Conservation (phyloP, 2,329 filamentous ascomycete species). For the Aureobasidium pullulans region DNA sequence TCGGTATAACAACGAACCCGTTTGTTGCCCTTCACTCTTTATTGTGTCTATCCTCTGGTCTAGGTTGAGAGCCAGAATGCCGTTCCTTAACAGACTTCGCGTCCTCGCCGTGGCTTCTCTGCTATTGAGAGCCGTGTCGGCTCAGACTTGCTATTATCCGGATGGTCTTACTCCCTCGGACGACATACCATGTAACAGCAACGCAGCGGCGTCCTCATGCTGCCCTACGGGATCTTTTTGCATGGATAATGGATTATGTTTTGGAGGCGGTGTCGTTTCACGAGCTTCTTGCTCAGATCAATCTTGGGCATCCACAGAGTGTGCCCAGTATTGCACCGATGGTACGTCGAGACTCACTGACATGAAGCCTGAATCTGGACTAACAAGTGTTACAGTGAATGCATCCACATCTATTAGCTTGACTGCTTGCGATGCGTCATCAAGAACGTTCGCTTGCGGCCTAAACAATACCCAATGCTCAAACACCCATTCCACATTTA, state of each 20-base stretch:
- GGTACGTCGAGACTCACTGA: conserved; percentile 14
- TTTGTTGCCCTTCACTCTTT: neutral
- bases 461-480: conserved; percentile 21
- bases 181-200: conserved; percentile 21
- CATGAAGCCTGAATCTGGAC: neutral
- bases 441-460: conserved; percentile 27
- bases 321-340: conserved; percentile 23
- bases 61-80: neutral
- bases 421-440: conserved; percentile 14
- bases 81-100: conserved; percentile 1
- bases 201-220: conserved; percentile 20
- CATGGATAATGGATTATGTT: conserved; percentile 27
- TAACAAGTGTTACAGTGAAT: neutral
- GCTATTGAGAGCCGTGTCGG: conserved; percentile 10
- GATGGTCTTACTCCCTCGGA: conserved; percentile 21
- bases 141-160: conserved; percentile 25
- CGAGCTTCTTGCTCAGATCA: conserved; percentile 27
- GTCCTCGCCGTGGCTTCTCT: neutral
- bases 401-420: conserved; percentile 10
- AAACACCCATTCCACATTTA: conserved; percentile 21
- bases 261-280: conserved; percentile 23
- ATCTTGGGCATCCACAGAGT: conserved; percentile 24
- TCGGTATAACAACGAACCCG: neutral
- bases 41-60: neutral
- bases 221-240: conserved; percentile 25